Evolutionary conservation across 2,329 filamentous ascomycete genomes (phyloP), one percentile per base, ranked within the genome.

Genomic region (Claviceps pazoutovae): DNA sequence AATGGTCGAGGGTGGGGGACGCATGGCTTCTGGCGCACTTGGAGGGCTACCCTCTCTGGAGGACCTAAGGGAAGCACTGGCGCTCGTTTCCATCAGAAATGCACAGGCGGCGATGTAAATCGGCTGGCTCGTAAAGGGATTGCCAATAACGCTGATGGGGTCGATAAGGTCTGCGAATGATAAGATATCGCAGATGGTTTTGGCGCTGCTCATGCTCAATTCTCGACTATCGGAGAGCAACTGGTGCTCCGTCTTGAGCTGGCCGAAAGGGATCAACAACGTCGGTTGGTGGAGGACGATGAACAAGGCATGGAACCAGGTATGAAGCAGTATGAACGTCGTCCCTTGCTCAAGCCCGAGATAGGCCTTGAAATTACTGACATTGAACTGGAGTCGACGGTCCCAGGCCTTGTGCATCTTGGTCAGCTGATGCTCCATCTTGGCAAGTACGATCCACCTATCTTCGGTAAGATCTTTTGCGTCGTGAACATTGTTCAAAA

Each of bases 61-160:
- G 64, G 19, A 81, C 74, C 53, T 82, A 36, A 59, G 80, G 0
- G 84, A 84, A 21, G 83, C 82, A 55, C 82, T 83, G 14, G 84
- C 78, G 3, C 80, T 82, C 4, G 86, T 88, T 62, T 95, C 88
- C 69, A 88, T 88, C 16, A 95, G 70, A 59, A 95, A 95, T 0
- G 88, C 88, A 61, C 88, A 94, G 1, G 88, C 88, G 1, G 88
- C 88, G 54, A 95, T 91, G 59, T 94, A 95, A 61, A 94, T 94
- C 0, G 88, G 88, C 65, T 95, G 88, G 47, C 85, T 88, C 0
- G 87, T 93, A 57, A 95, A 95, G 0, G 88, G 88, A 54, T 93
- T 95, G 1, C 88, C 87, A 37, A 90, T 83, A 52, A 90, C 88
- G 58, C 88, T 90, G 64, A 87, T 89, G 0, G 86, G 82, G 63